A percentile compares a stretch with the other conserved stretches of the same genome.
phyloP scores from a whole-genome alignment of 148 eudicot genomes.

The Vaccinium darrowii region DNA sequence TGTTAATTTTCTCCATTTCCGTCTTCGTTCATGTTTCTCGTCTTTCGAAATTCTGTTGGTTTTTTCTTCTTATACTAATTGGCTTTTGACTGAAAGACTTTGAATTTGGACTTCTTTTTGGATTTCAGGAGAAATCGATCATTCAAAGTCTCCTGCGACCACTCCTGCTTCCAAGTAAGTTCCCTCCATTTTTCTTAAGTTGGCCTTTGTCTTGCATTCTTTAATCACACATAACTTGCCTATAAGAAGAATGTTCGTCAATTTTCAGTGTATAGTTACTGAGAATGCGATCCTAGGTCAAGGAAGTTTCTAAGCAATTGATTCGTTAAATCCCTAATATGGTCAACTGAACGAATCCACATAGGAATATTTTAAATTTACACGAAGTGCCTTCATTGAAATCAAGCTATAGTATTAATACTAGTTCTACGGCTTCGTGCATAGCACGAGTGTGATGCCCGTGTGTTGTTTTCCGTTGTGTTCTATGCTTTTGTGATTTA shows the following conservation, averaged over 20 bases:
- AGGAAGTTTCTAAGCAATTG: slow-evolving; percentile 8
- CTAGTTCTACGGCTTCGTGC: too few relatives aligned
- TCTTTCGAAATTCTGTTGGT: not conserved
- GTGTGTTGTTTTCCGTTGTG: too few relatives aligned
- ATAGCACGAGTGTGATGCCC: too few relatives aligned
- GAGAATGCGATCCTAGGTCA: not conserved
- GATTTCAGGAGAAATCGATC: slow-evolving; percentile 30
- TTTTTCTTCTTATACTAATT: not conserved
- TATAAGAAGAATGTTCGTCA: not conserved
- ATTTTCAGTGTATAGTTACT: not conserved
- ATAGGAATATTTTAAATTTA: not conserved
- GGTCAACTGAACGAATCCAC: not conserved
- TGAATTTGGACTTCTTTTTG: not conserved
- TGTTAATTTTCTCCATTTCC: not conserved
- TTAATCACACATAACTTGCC: not conserved
- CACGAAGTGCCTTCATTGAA: not conserved
- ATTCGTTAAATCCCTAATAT: not conserved
- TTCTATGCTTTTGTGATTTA: too few relatives aligned
- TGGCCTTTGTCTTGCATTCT: not conserved
- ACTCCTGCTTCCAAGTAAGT: slow-evolving; percentile 76
- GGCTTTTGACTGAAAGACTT: not conserved
- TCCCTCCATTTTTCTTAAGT: not conserved
- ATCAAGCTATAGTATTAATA: not conserved
- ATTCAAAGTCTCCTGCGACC: slow-evolving; percentile 48
- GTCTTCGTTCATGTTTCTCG: not conserved